Evolutionary conservation across 2,329 filamentous ascomycete species (phyloP).

Genomic region (Drechslerella dactyloides): DNA sequence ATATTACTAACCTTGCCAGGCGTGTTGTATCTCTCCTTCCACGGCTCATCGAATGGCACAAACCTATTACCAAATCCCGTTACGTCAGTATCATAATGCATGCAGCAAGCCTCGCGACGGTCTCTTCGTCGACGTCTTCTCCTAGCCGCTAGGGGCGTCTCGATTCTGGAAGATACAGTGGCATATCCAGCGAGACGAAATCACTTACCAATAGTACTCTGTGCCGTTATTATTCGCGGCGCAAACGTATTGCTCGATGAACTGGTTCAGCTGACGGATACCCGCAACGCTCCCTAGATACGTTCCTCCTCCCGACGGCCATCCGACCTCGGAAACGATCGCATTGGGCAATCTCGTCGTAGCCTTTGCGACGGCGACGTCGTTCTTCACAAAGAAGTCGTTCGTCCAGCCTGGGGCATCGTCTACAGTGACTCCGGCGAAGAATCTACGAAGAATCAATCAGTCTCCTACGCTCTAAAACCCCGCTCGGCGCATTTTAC

Average conservation of each 20-base stretch:
- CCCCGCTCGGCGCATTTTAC: neutral
- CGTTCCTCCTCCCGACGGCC: conserved; percentile 83
- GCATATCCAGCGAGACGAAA: neutral
- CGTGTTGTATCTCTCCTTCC: conserved; percentile 80
- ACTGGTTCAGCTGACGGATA: conserved; percentile 79
- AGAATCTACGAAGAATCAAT: conserved; percentile 66
- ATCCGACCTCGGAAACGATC: conserved; percentile 88
- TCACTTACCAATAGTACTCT: conserved; percentile 83
- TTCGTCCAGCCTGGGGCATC: conserved; percentile 80
- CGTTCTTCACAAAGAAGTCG: conserved; percentile 76
- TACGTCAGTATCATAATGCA: conserved; percentile 45
- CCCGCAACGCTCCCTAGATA: conserved; percentile 77
- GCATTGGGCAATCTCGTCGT: conserved; percentile 68
- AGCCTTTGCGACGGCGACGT: conserved; percentile 69
- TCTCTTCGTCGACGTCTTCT: neutral
- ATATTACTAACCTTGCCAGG: conserved; percentile 48
- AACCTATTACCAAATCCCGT: conserved; percentile 65
- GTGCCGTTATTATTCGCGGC: conserved; percentile 78
- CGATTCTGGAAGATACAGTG: neutral
- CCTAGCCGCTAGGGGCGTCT: neutral
- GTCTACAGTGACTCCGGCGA: conserved; percentile 74
- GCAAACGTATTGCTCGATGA: conserved; percentile 87
- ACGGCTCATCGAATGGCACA: conserved; percentile 93
- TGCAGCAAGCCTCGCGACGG: neutral
- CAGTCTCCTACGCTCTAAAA: neutral